phyloP scores from a whole-genome alignment of 306 rosid species.

The Vigna trinervia region DNA sequence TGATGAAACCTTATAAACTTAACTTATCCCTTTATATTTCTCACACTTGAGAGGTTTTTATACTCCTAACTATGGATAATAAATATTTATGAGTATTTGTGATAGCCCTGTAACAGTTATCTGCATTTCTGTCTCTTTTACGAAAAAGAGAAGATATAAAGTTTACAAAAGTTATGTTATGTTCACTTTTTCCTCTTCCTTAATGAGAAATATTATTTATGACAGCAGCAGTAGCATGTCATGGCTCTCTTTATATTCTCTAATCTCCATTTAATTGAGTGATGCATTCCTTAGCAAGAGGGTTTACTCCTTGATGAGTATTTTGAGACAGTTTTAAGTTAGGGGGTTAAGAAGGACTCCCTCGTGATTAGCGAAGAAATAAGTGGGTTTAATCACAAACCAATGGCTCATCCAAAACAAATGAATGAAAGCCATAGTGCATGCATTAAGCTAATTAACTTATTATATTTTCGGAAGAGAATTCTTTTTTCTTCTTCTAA shows the following conservation, averaged over 20 bases:
- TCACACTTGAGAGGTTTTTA: too few relatives aligned
- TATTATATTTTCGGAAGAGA: neutral
- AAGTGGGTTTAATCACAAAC: slow-evolving; percentile 39
- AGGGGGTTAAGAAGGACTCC: slow-evolving; percentile 16
- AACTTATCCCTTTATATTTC: too few relatives aligned
- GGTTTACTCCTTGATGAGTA: slow-evolving; percentile 43
- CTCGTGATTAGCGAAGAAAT: slow-evolving; percentile 28
- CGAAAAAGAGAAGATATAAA: slow-evolving; percentile 1
- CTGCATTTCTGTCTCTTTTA: slow-evolving; percentile 6
- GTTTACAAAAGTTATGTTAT: slow-evolving; percentile 21
- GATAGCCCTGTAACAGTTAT: too few relatives aligned
- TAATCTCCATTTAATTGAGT: slow-evolving; percentile 25
- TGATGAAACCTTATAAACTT: too few relatives aligned
- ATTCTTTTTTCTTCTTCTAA: too few relatives aligned
- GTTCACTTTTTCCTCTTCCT: slow-evolving; percentile 1
- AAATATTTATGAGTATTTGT: too few relatives aligned
- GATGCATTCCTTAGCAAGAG: slow-evolving; percentile 44
- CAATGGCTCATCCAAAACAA: slow-evolving; percentile 13
- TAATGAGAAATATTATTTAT: slow-evolving; percentile 45
- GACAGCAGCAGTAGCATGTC: slow-evolving; percentile 49
- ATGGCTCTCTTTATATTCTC: neutral
- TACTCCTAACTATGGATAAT: too few relatives aligned
- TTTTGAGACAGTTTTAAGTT: slow-evolving; percentile 45
- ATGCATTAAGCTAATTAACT: neutral
- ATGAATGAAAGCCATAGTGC: slow-evolving; percentile 29